A percentile compares a stretch with the other conserved stretches of the same genome.
Evolutionary conservation across 129 eudicot species (phyloP).

Genomic region (Tagetes erecta): DNA sequence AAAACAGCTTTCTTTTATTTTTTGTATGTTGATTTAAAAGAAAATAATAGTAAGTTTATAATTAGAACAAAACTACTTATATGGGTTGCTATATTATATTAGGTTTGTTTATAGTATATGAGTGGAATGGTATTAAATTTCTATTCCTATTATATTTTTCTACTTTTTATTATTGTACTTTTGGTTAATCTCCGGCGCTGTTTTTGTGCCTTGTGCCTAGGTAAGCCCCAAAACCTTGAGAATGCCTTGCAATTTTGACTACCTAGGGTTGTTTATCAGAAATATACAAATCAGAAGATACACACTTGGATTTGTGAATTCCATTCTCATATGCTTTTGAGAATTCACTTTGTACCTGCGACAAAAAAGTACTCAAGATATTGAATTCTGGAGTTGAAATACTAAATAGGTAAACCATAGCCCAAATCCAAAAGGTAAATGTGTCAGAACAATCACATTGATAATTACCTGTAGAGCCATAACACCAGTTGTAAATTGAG

Average conservation of each 20-base stretch:
- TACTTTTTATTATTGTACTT: neutral
- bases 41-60: neutral
- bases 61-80: neutral
- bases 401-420: neutral
- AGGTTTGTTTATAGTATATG: neutral
- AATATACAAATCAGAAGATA: neutral
- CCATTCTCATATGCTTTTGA: conserved; percentile 99
- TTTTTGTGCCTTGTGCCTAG: neutral
- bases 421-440: neutral
- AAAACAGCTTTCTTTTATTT: neutral
- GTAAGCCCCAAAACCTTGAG: neutral
- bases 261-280: neutral
- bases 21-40: neutral
- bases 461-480: conserved; percentile 97
- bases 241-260: neutral
- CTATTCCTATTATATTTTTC: neutral
- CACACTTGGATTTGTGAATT: conserved; percentile 88
- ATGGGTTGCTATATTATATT: neutral
- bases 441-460: neutral
- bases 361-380: conserved; percentile 15
- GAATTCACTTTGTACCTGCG: conserved; percentile 92
- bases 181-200: neutral
- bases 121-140: neutral
- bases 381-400: neutral
- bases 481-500: conserved; percentile 96